Evolutionary conservation across 2,329 filamentous ascomycete genomes (phyloP), one percentile per base, ranked within the genome.

Genomic region (Lecanicillium sp.): DNA sequence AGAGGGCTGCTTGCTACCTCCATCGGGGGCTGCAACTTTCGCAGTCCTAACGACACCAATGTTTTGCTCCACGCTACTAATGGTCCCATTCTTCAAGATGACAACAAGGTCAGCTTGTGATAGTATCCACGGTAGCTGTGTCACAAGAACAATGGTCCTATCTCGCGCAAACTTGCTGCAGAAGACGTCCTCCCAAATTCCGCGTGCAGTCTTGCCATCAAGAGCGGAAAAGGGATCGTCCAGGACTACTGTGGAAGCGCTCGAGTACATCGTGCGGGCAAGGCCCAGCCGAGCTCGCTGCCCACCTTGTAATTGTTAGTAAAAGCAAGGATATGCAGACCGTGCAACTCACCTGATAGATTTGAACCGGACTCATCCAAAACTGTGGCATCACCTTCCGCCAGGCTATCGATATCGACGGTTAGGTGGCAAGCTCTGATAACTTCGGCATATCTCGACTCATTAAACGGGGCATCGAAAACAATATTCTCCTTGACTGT

Each of bases 141-240:
- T 77, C 3, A 79, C 74, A 12, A 79, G 59, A 4, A 79, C 65
- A 2, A 70, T 63, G 2, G 75, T 79, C 28, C 73, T 62, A 5
- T 66, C 70, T n/a, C 60, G 60, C 6, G 79, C 59, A 19, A 79
- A 50, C 34, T 73, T 69, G 32, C 65, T 61, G 41, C 74, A 77
- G 48, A 80, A 79, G 46, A 72, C 77, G 39, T 67, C 59, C 39
- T 74, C 66, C 68, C 74, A 78, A 2, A 80, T 61, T 2, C 64
- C 59, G 13, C 70, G 68, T 2, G 71, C 68, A 0, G 76, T 79
- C 45, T 74, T 74, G n/a, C 72, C 66, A 47, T 79, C 75, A 0
- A 79, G 59, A 0, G 75, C 75, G 1, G 74, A 74, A 46, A 79
- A 75, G 3, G 78, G 64, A 40, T 79, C 75, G 45, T 79, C 75